phyloP scores from a whole-genome alignment of 2,329 filamentous ascomycete species.

The Epichloe sibirici region DNA sequence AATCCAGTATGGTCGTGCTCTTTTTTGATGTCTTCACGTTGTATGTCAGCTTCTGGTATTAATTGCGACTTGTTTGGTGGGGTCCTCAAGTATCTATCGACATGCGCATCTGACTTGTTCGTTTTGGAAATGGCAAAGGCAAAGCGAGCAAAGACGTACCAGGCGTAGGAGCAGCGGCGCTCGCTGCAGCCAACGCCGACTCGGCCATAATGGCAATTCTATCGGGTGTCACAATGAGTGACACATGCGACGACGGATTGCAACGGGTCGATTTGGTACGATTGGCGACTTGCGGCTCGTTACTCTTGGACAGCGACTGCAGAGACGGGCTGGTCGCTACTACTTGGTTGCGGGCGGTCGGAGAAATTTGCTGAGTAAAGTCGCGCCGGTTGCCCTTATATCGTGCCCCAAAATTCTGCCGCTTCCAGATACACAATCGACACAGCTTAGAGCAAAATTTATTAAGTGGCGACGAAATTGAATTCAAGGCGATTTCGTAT shows the following conservation, averaged over 20 bases:
- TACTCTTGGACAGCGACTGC: slow-evolving; percentile 5
- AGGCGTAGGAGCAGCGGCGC: slow-evolving; percentile 21
- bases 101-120: neutral
- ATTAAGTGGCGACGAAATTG: slow-evolving; percentile 2
- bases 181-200: slow-evolving; percentile 24
- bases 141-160: slow-evolving; percentile 18
- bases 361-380: slow-evolving; percentile 32
- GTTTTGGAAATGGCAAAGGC: neutral
- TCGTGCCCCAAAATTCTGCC: slow-evolving; percentile 26
- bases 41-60: neutral
- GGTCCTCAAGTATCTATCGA: neutral
- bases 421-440: slow-evolving; percentile 26
- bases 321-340: slow-evolving; percentile 10
- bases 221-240: slow-evolving; percentile 13
- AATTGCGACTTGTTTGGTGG: neutral
- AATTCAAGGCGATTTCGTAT: neutral
- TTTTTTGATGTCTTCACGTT: slow-evolving; percentile 24
- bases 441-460: slow-evolving; percentile 12
- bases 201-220: slow-evolving; percentile 28
- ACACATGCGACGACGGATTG: slow-evolving; percentile 11
- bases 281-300: neutral
- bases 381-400: slow-evolving; percentile 25
- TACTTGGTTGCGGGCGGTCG: slow-evolving; percentile 20
- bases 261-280: neutral
- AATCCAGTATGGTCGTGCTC: slow-evolving; percentile 20